Base-by-base conservation (phyloP, 2,329 filamentous ascomycete genomes). In the Paecilomyces sp. region DNA sequence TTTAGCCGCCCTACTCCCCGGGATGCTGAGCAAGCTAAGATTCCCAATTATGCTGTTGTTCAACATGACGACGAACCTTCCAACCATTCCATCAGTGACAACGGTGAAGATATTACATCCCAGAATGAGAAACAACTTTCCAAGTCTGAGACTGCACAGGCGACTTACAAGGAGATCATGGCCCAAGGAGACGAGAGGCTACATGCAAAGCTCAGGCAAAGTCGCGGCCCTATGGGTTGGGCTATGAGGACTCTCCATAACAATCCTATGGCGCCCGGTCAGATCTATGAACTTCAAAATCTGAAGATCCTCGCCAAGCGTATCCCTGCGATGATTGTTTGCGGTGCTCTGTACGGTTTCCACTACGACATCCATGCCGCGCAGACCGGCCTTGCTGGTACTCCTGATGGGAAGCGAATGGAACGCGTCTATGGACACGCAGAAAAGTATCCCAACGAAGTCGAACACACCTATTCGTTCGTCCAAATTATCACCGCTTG, bases 321-420 rank as follows among this genome's bases (percentile, higher is more conserved):
- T 24, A 70, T 92, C 8, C 90, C 90, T 0, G 88, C 90, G 56
- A 82, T 82, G 74, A 71, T 90, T 62, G 80, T 86, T 52, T 80
- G 79, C 64, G 88, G 81, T 58, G 70, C 80, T 15, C 83, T 92
- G 57, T 93, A 93, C 71, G 90, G 90, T 73, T 71, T 88, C 28
- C 81, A 92, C 81, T 93, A 92, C 77, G 90, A 93, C 66, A 93
- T 92, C 68, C 89, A 92, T 80, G 82, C 84, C 55, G 88, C 88
- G 3, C 89, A 92, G 79, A 80, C 80, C 57, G 89, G 89, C 70
- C 82, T 90, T 53, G 70, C 79, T 12, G 88, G 88, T 24, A 91
- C 89, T 1, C 88, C 88, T 6, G 89, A 92, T 62, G 89, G 88
- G 60, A 77, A 77, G 36, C 54, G 31, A 62, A 90, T 91, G 88